Percentiles rank a stretch among this genome's conserved stretches.
Conservation (phyloP, 2,329 filamentous ascomycete genomes). For the Aspergillus sojae region DNA sequence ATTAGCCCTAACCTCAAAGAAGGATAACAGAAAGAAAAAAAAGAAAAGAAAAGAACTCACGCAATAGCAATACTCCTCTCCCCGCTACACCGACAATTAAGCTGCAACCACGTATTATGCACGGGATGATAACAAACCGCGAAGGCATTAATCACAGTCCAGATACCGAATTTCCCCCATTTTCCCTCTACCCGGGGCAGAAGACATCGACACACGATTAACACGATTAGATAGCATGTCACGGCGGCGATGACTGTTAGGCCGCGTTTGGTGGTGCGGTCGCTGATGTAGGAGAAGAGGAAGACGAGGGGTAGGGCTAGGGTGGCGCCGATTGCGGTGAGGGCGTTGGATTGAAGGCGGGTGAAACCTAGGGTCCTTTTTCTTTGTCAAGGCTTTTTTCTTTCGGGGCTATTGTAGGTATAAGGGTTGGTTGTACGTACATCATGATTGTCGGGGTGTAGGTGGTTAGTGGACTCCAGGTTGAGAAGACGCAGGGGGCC, state of each 20-base stretch:
- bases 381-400: not conserved
- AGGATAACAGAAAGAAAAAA: not conserved
- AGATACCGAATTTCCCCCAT: constrained; percentile 55
- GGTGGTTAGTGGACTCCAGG: constrained; percentile 56
- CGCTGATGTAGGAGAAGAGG: constrained; percentile 53
- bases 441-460: constrained; percentile 49
- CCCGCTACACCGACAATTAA: constrained; percentile 52
- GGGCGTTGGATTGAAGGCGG: constrained; percentile 50
- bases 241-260: constrained; percentile 50
- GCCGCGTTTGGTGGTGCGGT: constrained; percentile 50
- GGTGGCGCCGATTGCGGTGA: constrained; percentile 36
- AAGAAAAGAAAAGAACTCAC: constrained; percentile 29
- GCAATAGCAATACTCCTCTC: constrained; percentile 56
- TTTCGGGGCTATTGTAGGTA: too few relatives aligned
- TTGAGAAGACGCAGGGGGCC: constrained; percentile 56
- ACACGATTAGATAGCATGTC: constrained; percentile 47
- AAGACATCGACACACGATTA: constrained; percentile 45
- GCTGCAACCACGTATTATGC: constrained; percentile 57
- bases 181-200: constrained; percentile 47
- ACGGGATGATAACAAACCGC: constrained; percentile 58
- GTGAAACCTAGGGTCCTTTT: constrained; percentile 47
- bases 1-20: not conserved
- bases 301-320: constrained; percentile 53
- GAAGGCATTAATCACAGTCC: constrained; percentile 55
- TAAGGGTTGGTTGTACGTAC: constrained; percentile 10